phyloP scores from a whole-genome alignment of 2,329 filamentous ascomycete genomes.

The Pyricularia sp. region DNA sequence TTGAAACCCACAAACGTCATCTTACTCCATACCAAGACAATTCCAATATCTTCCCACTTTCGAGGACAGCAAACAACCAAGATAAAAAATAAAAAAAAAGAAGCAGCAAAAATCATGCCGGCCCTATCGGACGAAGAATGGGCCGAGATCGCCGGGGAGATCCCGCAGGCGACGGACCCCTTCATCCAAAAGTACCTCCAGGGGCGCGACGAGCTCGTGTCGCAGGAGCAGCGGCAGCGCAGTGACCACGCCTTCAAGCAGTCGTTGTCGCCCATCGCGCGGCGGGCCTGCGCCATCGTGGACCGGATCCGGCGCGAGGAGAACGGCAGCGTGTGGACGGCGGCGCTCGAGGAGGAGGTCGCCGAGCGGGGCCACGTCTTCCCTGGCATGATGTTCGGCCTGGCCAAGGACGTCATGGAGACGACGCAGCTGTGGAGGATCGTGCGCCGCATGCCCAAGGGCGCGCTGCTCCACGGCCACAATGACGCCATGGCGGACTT shows the following conservation, averaged over 20 bases:
- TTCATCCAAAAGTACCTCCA: conserved; percentile 76
- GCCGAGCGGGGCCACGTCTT: conserved; percentile 50
- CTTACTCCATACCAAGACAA: not conserved
- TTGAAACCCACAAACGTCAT: not conserved
- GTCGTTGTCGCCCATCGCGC: conserved; percentile 69
- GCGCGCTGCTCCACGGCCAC: conserved; percentile 76
- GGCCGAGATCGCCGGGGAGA: conserved; percentile 44
- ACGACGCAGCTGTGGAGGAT: conserved; percentile 78
- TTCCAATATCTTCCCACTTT: not conserved
- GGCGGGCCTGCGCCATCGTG: conserved; percentile 71
- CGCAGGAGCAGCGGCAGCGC: conserved; percentile 71
- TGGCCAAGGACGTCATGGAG: conserved; percentile 82
- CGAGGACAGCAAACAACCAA: no score
- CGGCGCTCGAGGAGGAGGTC: conserved; percentile 59
- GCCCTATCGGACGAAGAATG: conserved; percentile 47
- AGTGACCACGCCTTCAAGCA: conserved; percentile 67
- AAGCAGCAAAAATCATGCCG: conserved; percentile 18
- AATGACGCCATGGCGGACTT: conserved; percentile 87
- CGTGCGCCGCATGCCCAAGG: conserved; percentile 80
- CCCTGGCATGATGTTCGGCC: conserved; percentile 88
- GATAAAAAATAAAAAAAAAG: not conserved
- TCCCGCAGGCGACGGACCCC: conserved; percentile 53
- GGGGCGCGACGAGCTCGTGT: conserved; percentile 66
- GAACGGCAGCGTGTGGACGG: conserved; percentile 66
- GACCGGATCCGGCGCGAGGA: conserved; percentile 71